phyloP scores from a whole-genome alignment of 495 filamentous ascomycete species.

The Lophiostoma macrostomum region DNA sequence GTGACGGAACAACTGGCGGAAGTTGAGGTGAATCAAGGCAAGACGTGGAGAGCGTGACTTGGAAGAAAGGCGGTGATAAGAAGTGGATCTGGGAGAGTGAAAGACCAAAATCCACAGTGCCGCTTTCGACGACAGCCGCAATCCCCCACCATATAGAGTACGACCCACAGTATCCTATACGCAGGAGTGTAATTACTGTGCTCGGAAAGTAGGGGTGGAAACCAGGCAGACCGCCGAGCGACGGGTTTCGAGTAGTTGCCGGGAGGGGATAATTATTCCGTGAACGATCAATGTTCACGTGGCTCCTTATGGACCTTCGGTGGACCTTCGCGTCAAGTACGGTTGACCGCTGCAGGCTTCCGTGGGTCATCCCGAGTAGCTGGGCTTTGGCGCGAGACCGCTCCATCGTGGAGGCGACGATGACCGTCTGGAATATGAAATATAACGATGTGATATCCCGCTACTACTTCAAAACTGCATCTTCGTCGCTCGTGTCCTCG shows the following conservation, averaged over 20 bases:
- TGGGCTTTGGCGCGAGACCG: neutral
- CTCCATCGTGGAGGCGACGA: too few relatives aligned
- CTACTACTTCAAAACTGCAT: conserved; percentile 29
- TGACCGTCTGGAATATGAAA: neutral
- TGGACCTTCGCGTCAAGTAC: neutral
- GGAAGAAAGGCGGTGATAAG: neutral
- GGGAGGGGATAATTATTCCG: too few relatives aligned
- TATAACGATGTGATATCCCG: neutral
- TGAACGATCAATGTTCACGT: too few relatives aligned
- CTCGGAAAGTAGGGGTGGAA: too few relatives aligned
- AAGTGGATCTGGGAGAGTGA: neutral
- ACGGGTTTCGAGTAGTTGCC: too few relatives aligned
- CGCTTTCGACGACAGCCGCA: neutral
- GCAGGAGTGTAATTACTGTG: too few relatives aligned
- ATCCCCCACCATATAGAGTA: too few relatives aligned
- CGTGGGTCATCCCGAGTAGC: neutral
- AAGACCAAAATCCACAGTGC: neutral
- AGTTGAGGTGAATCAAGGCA: too few relatives aligned
- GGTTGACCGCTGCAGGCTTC: neutral
- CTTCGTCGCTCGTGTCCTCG: conserved; percentile 20
- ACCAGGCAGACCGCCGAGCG: too few relatives aligned
- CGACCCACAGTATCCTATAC: too few relatives aligned
- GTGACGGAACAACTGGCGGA: too few relatives aligned
- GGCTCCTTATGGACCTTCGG: neutral
- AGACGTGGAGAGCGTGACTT: neutral